A percentile compares a stretch with the other conserved stretches of the same genome.
phyloP scores from a whole-genome alignment of 768 basidiomycete species.

The Plicaturopsis crispa region DNA sequence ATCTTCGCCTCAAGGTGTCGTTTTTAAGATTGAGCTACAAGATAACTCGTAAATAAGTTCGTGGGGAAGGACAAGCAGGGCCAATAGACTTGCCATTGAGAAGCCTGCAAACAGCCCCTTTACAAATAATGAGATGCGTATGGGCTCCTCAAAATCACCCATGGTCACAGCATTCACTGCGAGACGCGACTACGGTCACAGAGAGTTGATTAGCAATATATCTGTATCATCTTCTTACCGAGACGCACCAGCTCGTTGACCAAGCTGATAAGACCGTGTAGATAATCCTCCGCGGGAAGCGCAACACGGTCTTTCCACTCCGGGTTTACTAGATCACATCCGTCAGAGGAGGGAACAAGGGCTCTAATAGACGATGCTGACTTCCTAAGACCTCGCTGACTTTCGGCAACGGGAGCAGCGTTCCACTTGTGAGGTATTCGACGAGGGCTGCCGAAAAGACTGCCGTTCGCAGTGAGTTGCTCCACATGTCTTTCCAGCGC shows the following conservation, averaged over 20 bases:
- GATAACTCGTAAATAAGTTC: conserved; percentile 1
- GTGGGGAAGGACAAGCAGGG: neutral
- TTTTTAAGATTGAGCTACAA: conserved; percentile 75
- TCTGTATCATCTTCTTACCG: neutral
- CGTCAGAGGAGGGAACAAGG: neutral
- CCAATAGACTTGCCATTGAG: conserved; percentile 51
- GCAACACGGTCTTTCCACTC: conserved; percentile 64
- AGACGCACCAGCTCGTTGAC: conserved; percentile 71
- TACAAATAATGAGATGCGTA: conserved; percentile 71
- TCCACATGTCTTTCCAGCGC: conserved; percentile 85
- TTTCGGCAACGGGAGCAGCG: conserved; percentile 48
- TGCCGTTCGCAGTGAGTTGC: conserved; percentile 55
- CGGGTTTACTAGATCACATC: conserved; percentile 41
- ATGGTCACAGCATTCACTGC: conserved; percentile 80
- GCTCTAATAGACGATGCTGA: conserved; percentile 28
- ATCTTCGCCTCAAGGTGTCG: conserved; percentile 64
- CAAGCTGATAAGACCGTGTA: conserved; percentile 70
- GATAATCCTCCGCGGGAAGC: conserved; percentile 70
- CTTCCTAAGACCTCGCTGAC: conserved; percentile 56
- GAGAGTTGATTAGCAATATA: neutral
- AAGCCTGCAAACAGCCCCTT: conserved; percentile 82
- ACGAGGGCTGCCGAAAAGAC: conserved; percentile 61
- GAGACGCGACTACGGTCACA: conserved; percentile 46
- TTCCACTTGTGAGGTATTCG: conserved; percentile 54
- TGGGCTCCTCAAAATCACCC: conserved; percentile 72